A percentile compares a stretch with the other conserved stretches of the same genome.
Evolutionary conservation across 768 basidiomycete species (phyloP).

Genomic region (Cantharellus cinnabarinus): DNA sequence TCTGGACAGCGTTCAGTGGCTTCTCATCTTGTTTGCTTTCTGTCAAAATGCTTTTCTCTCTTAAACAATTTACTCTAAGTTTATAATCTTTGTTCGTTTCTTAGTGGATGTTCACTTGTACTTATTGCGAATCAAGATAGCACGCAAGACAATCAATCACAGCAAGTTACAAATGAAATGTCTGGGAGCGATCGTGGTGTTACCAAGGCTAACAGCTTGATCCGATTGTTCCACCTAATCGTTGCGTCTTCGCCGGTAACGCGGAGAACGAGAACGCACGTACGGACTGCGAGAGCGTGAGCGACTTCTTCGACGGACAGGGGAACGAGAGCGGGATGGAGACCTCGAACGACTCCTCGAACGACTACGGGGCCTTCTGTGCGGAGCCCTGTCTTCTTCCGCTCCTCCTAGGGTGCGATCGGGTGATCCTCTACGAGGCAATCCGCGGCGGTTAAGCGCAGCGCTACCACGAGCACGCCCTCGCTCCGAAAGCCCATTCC

Average conservation of each 20-base stretch:
- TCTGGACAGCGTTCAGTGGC: no score
- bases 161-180: no score
- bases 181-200: no score
- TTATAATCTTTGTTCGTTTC: no score
- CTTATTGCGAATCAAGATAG: no score
- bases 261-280: background rate
- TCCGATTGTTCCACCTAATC: no score
- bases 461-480: background rate
- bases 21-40: no score
- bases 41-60: no score
- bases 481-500: background rate
- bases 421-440: background rate
- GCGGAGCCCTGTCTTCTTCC: slow-evolving; percentile 2
- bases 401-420: slow-evolving; percentile 3
- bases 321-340: background rate
- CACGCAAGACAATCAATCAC: no score
- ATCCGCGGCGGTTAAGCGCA: background rate
- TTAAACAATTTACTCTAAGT: no score
- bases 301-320: background rate
- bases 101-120: no score
- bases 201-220: no score
- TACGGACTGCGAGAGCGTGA: slow-evolving; percentile 1
- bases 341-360: slow-evolving; percentile 2
- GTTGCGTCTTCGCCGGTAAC: background rate
- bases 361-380: background rate